Evolutionary conservation across 805 yeast species (phyloP).

Genomic region (Vanderwaltozyma tropicalis): DNA sequence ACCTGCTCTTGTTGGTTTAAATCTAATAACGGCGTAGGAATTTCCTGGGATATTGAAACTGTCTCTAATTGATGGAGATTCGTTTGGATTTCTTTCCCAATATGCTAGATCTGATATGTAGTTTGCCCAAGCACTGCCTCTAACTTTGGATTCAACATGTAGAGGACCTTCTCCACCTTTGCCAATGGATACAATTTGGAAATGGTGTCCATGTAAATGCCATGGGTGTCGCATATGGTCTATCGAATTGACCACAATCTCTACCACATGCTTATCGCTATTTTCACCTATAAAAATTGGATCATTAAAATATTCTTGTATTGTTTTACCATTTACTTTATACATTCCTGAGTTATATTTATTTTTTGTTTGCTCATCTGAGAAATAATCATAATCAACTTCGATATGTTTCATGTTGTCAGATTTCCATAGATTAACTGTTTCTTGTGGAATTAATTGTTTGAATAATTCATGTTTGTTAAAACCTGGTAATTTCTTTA

Average conservation of each 20-base stretch:
- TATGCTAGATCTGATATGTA: constrained; percentile 13
- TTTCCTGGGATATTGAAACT: constrained; percentile 50
- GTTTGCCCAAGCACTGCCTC: constrained; percentile 34
- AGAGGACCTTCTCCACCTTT: constrained; percentile 34
- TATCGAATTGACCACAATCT: constrained; percentile 51
- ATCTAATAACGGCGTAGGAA: constrained; percentile 47
- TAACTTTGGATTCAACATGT: constrained; percentile 27
- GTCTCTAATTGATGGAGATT: constrained; percentile 48
- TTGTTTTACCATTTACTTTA: constrained; percentile 41
- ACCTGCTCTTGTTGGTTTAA: constrained; percentile 61
- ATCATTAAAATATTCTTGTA: constrained; percentile 44
- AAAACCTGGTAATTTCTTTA: constrained; percentile 30
- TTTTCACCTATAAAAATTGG: constrained; percentile 29
- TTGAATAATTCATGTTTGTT: constrained; percentile 14
- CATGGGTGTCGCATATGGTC: constrained; percentile 63
- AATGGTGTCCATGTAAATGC: constrained; percentile 52
- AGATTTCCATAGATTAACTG: constrained; percentile 1
- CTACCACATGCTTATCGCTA: constrained; percentile 38
- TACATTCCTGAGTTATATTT: constrained; percentile 40
- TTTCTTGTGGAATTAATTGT: constrained; percentile 12
- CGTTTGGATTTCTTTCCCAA: constrained; percentile 24
- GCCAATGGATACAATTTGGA: constrained; percentile 41
- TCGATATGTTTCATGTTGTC: constrained; percentile 15
- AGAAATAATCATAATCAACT: constrained; percentile 41
- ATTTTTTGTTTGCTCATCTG: constrained; percentile 24